phyloP scores from a whole-genome alignment of 2,329 filamentous ascomycete genomes.

The Fusarium liriodendri region DNA sequence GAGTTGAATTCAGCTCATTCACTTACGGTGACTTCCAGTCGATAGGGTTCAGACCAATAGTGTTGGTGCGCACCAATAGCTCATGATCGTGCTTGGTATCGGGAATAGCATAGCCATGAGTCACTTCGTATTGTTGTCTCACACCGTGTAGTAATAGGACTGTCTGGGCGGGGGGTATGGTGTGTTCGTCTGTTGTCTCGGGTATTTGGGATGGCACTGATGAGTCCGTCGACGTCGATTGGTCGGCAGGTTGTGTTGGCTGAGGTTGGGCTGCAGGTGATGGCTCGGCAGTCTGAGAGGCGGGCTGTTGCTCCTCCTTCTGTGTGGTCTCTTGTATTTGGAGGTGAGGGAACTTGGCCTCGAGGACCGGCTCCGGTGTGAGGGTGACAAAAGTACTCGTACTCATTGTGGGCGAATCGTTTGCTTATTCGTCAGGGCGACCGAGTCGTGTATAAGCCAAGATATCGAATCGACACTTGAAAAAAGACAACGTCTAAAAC shows the following conservation, averaged over 20 bases:
- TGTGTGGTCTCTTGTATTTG: background rate
- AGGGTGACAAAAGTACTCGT: constrained; percentile 24
- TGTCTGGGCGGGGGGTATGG: constrained; percentile 51
- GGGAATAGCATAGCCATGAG: constrained; percentile 59
- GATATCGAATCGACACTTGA: background rate
- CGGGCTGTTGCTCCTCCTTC: background rate
- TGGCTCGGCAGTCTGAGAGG: constrained; percentile 1
- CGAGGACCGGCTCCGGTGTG: constrained; percentile 28
- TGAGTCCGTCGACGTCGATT: background rate
- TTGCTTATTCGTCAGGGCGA: background rate
- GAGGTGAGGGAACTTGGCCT: background rate
- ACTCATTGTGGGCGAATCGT: constrained; percentile 23
- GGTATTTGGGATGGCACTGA: constrained; percentile 8
- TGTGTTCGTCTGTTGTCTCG: background rate
- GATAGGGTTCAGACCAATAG: constrained; percentile 80
- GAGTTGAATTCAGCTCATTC: rapidly evolving
- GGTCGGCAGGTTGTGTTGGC: constrained; percentile 8
- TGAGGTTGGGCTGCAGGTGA: constrained; percentile 3
- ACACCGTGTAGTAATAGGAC: constrained; percentile 62
- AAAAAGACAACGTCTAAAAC: background rate
- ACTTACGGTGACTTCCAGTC: constrained; percentile 80
- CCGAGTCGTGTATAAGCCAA: background rate
- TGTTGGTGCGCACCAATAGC: constrained; percentile 71
- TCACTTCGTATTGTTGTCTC: constrained; percentile 61
- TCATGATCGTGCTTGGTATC: constrained; percentile 53